These are phyloP conservation scores for Candida coleopterorum DNA, from an alignment of 805 yeast genomes.

Conservation along the genomic window DNA sequence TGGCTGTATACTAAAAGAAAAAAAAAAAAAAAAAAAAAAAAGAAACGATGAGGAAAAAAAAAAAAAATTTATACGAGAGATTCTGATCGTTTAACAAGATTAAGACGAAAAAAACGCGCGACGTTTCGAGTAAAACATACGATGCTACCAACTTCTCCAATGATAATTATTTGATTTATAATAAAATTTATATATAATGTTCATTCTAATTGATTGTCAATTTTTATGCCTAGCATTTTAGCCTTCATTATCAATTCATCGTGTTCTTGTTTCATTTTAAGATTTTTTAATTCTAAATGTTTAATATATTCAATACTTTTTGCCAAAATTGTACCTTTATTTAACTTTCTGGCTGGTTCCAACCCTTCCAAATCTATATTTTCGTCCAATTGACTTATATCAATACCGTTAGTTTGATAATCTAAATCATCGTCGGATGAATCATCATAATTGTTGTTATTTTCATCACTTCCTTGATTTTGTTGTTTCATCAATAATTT, in stretches of 20 bases:
- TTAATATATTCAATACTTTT: slow-evolving; percentile 78
- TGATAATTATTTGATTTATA: background rate
- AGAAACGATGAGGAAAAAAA: too few relatives aligned
- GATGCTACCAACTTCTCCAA: background rate
- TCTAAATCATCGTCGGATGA: slow-evolving; percentile 10
- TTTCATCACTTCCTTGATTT: slow-evolving; percentile 8
- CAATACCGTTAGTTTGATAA: background rate
- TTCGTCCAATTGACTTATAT: slow-evolving; percentile 5
- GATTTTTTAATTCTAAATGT: slow-evolving; percentile 62
- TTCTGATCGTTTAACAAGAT: too few relatives aligned
- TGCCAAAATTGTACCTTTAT: slow-evolving; percentile 71
- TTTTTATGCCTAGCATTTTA: slow-evolving; percentile 27
- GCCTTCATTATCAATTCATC: slow-evolving; percentile 40
- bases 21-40: too few relatives aligned
- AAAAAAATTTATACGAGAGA: background rate
- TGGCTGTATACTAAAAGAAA: too few relatives aligned
- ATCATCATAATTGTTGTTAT: slow-evolving; percentile 13
- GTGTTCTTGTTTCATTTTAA: slow-evolving; percentile 47
- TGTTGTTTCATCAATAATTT: slow-evolving; percentile 10
- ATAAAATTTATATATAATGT: too few relatives aligned
- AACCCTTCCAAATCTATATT: slow-evolving; percentile 60
- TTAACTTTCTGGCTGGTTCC: slow-evolving; percentile 68
- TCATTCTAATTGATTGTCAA: slow-evolving; percentile 9
- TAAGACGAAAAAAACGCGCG: too few relatives aligned
- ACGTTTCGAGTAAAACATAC: too few relatives aligned